These are phyloP conservation scores for Lyophyllum semitale DNA, from an alignment of 768 basidiomycete genomes.

Conservation along the genomic window DNA sequence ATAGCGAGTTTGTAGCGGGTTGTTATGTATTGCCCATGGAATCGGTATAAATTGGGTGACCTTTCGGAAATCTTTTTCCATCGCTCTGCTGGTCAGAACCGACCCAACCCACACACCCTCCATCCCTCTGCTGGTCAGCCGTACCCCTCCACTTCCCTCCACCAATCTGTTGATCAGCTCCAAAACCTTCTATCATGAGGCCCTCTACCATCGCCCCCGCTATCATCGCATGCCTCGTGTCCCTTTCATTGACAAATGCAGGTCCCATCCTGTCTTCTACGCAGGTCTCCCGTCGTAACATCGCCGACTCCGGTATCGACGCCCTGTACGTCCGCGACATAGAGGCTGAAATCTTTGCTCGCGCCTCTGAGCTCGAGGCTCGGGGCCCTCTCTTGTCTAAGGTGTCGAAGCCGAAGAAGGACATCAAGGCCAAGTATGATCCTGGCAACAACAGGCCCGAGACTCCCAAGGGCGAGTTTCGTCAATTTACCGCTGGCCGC, in stretches of 20 bases:
- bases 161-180: no score
- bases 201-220: conserved; percentile 8
- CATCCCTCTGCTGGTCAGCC: not conserved
- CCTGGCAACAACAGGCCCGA: conserved; percentile 1
- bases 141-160: not conserved
- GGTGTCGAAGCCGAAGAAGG: no score
- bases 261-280: not conserved
- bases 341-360: conserved; percentile 3
- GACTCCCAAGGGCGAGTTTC: not conserved
- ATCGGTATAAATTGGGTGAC: not conserved
- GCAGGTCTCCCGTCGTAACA: not conserved
- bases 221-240: conserved; percentile 11
- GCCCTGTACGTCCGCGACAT: conserved; percentile 7
- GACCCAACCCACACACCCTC: not conserved
- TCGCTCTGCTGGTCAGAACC: conserved; percentile 12
- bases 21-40: no score
- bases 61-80: not conserved
- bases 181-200: no score
- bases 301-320: not conserved
- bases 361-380: not conserved
- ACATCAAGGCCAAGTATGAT: not conserved
- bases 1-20: conserved; percentile 5
- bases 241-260: not conserved
- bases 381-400: not conserved
- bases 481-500: not conserved